Evolutionary conservation across 805 yeast genomes (phyloP).

Genomic region (Starmera dryadoides): DNA sequence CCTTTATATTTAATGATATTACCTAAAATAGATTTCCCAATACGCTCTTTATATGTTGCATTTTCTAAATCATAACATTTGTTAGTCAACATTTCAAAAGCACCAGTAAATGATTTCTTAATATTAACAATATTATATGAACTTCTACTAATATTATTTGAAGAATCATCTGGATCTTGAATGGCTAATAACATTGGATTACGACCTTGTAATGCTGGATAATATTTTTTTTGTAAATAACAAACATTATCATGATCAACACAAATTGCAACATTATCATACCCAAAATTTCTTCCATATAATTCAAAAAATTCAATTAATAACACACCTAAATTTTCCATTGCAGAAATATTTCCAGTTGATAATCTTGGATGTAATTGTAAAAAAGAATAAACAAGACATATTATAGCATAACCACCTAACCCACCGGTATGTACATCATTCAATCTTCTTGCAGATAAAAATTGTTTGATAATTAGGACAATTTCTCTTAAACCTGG

Average conservation of each 20-base stretch:
- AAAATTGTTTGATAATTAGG: constrained; percentile 76
- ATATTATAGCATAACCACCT: constrained; percentile 92
- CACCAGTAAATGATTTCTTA: constrained; percentile 84
- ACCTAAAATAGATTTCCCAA: constrained; percentile 71
- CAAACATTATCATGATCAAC: constrained; percentile 47
- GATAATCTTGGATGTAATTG: constrained; percentile 71
- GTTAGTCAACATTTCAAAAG: constrained; percentile 68
- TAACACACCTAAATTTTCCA: constrained; percentile 77
- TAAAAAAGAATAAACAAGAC: constrained; percentile 74
- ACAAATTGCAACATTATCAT: constrained; percentile 68
- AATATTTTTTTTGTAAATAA: constrained; percentile 51
- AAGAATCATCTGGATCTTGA: constrained; percentile 81
- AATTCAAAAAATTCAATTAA: constrained; percentile 88
- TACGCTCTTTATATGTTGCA: constrained; percentile 57
- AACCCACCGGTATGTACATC: constrained; percentile 91
- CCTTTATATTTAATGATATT: constrained; percentile 73
- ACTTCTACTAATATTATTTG: constrained; percentile 82
- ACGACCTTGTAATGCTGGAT: constrained; percentile 47
- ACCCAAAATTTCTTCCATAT: constrained; percentile 85
- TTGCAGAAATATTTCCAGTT: constrained; percentile 56
- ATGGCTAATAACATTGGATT: constrained; percentile 62
- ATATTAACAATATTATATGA: constrained; percentile 74
- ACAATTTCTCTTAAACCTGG: constrained; percentile 83
- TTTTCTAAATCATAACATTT: constrained; percentile 67
- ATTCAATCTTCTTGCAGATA: constrained; percentile 68